These are phyloP conservation scores for Saccharomycopsis sp. DNA, from an alignment of 805 yeast genomes.

Conservation along the genomic window DNA sequence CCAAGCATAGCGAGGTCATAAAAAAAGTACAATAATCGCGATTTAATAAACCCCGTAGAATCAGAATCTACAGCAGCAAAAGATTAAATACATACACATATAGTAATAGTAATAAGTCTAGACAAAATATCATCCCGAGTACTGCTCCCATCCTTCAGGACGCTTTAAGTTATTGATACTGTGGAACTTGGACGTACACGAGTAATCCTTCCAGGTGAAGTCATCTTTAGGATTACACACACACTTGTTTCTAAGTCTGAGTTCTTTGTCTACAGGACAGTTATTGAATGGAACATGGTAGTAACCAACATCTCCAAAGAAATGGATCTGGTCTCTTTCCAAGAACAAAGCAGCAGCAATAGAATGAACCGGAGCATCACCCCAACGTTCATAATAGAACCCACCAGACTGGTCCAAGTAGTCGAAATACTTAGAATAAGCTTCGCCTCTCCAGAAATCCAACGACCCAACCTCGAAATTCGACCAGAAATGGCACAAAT, in stretches of 20 bases:
- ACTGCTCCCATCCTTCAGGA: slow-evolving; percentile 67
- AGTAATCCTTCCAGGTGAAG: slow-evolving; percentile 69
- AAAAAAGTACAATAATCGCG: no score
- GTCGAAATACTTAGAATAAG: slow-evolving; percentile 65
- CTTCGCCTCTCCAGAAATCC: slow-evolving; percentile 67
- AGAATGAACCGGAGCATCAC: slow-evolving; percentile 90
- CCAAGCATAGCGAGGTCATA: no score
- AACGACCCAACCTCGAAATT: slow-evolving; percentile 79
- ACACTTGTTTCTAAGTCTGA: slow-evolving; percentile 61
- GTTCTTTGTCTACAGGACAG: slow-evolving; percentile 63
- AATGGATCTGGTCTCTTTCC: slow-evolving; percentile 63
- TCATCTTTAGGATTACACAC: slow-evolving; percentile 63
- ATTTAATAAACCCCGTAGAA: no score
- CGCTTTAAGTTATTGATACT: slow-evolving; percentile 47
- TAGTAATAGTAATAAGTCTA: background rate
- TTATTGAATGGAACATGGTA: slow-evolving; percentile 75
- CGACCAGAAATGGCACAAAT: slow-evolving; percentile 87
- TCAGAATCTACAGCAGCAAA: no score
- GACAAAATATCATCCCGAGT: slow-evolving; percentile 38
- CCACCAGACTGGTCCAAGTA: slow-evolving; percentile 77
- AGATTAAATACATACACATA: no score
- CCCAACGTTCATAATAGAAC: slow-evolving; percentile 92
- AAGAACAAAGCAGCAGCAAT: slow-evolving; percentile 78
- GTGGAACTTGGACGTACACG: slow-evolving; percentile 63
- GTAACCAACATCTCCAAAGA: slow-evolving; percentile 82